Evolutionary conservation across 208 protist genomes (phyloP).

Genomic region (Trypanosoma mega): DNA sequence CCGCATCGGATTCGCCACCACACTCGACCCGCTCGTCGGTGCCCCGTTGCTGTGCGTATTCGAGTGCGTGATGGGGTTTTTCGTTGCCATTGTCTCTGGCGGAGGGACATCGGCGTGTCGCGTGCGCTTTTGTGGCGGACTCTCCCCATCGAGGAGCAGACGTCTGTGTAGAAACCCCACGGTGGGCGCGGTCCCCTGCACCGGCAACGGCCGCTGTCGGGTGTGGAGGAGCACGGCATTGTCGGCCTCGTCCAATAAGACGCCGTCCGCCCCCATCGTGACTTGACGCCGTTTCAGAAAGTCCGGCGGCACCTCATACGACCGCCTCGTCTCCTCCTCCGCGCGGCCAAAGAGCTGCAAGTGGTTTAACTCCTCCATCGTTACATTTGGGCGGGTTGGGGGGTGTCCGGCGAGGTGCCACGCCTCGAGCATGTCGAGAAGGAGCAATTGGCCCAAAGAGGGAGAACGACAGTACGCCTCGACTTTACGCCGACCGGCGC

Average conservation of each 20-base stretch:
- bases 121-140: slow-evolving; percentile 4
- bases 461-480: slow-evolving; percentile 9
- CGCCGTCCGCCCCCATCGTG: slow-evolving; percentile 1
- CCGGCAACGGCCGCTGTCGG: too few relatives aligned
- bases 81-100: not conserved
- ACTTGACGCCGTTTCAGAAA: slow-evolving; percentile 21
- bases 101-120: not conserved
- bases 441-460: slow-evolving; percentile 1
- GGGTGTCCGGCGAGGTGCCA: slow-evolving; percentile 3
- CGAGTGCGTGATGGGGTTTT: too few relatives aligned
- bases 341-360: slow-evolving; percentile 6
- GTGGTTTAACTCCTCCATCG: slow-evolving; percentile 5
- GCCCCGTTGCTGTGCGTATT: too few relatives aligned
- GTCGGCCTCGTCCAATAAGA: slow-evolving; percentile 12
- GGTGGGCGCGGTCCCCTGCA: not conserved
- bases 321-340: slow-evolving; percentile 1
- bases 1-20: slow-evolving; percentile 17
- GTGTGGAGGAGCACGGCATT: slow-evolving; percentile 4
- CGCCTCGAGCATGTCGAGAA: slow-evolving; percentile 24
- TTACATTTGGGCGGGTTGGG: slow-evolving; percentile 8
- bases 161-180: not conserved
- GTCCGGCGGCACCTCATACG: slow-evolving; percentile 4
- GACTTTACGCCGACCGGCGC: slow-evolving; percentile 20
- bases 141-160: slow-evolving; percentile 8
- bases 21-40: too few relatives aligned